Conservation (phyloP, 1,284 basidiomycete species). For the Somion occarium region DNA sequence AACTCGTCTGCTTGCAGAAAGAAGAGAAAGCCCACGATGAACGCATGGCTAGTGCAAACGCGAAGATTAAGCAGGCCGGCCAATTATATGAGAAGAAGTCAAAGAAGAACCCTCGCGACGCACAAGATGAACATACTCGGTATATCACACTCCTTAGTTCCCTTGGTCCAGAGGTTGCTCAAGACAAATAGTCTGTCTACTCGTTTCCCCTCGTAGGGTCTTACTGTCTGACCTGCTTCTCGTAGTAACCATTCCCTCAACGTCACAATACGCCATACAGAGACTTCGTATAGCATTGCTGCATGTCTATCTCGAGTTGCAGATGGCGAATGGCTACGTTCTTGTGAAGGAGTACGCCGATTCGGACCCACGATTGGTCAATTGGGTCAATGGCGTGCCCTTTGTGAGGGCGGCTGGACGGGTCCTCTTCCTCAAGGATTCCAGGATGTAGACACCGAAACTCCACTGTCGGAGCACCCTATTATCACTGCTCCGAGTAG, state of each 20-base stretch:
- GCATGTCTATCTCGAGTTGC: slow-evolving; percentile 62
- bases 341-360: slow-evolving; percentile 65
- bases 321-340: slow-evolving; percentile 70
- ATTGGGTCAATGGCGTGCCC: slow-evolving; percentile 63
- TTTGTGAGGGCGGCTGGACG: slow-evolving; percentile 73
- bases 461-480: not conserved
- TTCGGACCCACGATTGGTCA: slow-evolving; percentile 61
- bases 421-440: slow-evolving; percentile 51
- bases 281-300: slow-evolving; percentile 56
- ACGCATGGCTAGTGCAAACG: slow-evolving; percentile 60
- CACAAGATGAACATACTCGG: slow-evolving; percentile 66
- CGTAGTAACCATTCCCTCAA: slow-evolving; percentile 60
- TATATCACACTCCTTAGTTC: slow-evolving; percentile 69
- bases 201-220: slow-evolving; percentile 1
- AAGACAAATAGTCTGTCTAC: slow-evolving; percentile 65
- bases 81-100: slow-evolving; percentile 72
- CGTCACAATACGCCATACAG: slow-evolving; percentile 56
- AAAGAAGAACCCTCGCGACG: slow-evolving; percentile 67
- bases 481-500: not conserved
- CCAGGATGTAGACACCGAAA: slow-evolving; percentile 33
- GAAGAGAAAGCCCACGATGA: slow-evolving; percentile 76
- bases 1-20: slow-evolving; percentile 43
- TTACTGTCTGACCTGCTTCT: slow-evolving; percentile 3
- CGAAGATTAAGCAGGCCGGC: slow-evolving; percentile 72
- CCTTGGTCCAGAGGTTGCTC: slow-evolving; percentile 73